These are phyloP conservation scores for Ceratobasidium sp. DNA, from an alignment of 1,284 basidiomycete species.

Conservation along the genomic window DNA sequence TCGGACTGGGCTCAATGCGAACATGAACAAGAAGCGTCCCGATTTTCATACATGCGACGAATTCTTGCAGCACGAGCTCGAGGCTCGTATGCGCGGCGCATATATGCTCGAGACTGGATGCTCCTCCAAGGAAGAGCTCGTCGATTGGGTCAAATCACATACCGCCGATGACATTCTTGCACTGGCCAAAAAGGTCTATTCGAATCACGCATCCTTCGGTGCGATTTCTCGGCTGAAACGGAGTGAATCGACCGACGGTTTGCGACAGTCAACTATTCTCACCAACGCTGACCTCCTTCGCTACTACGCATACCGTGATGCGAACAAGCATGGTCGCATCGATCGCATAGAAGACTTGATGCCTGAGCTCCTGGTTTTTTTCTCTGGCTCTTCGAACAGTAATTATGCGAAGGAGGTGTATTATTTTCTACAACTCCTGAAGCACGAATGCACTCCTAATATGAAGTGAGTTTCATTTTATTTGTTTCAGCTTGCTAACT, in stretches of 20 bases:
- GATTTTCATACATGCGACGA: slow-evolving; percentile 1
- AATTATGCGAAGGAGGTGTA: slow-evolving; percentile 9
- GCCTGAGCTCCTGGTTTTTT: neutral
- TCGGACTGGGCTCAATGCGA: neutral
- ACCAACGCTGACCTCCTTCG: neutral
- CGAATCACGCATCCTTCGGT: neutral
- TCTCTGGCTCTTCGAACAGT: neutral
- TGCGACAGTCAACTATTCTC: neutral
- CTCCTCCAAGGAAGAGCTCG: neutral
- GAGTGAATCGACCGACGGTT: too few relatives aligned
- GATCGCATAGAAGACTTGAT: neutral
- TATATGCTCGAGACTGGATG: neutral
- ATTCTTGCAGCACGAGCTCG: neutral
- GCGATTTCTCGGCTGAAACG: too few relatives aligned
- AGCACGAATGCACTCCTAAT: neutral
- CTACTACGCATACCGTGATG: neutral
- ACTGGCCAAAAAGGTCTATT: neutral
- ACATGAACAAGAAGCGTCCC: neutral
- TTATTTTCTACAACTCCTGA: neutral
- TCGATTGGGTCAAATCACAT: neutral
- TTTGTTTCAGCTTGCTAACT: neutral
- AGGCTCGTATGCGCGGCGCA: neutral
- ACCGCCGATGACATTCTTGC: neutral
- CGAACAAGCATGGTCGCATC: neutral
- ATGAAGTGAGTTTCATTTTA: neutral